Percentiles rank a stretch among this genome's conserved stretches.
Evolutionary conservation across 139 green algal genomes (phyloP).

Genomic region (Yamagishiella unicocca): DNA sequence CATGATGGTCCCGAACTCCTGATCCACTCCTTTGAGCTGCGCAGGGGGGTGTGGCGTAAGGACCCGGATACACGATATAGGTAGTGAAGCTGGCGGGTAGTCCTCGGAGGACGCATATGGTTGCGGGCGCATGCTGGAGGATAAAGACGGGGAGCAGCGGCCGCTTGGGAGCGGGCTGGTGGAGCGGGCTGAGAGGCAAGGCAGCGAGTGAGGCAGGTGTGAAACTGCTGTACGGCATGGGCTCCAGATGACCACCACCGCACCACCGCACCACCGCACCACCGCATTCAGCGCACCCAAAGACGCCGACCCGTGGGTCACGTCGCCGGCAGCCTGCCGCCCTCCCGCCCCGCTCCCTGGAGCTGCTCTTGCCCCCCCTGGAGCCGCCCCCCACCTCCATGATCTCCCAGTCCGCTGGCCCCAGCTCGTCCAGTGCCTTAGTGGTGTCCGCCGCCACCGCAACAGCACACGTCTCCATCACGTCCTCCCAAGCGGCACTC

Average conservation of each 20-base stretch:
- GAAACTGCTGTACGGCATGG: background rate
- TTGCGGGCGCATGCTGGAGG: background rate
- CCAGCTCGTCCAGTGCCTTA: constrained; percentile 49
- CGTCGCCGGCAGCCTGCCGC: too few species aligned
- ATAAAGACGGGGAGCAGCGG: background rate
- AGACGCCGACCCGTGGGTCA: too few species aligned
- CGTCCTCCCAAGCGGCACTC: constrained; percentile 42
- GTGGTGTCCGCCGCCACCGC: constrained; percentile 54
- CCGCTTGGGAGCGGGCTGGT: background rate
- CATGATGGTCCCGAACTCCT: constrained; percentile 45
- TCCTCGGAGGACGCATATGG: too few species aligned
- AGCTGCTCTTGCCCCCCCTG: background rate
- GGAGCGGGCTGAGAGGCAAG: background rate
- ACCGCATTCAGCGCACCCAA: too few species aligned
- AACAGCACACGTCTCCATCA: constrained; percentile 47
- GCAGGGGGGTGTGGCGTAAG: background rate
- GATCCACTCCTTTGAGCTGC: constrained; percentile 39
- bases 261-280: too few species aligned
- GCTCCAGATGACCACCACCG: too few species aligned
- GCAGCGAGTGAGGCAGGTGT: background rate
- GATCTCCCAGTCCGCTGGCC: constrained; percentile 56
- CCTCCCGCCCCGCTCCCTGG: background rate
- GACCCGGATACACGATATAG: too few species aligned
- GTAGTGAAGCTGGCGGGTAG: too few species aligned
- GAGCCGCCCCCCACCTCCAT: constrained; percentile 29